Evolutionary conservation across 257 asterid species (phyloP).

Genomic region (Lantana camara): DNA sequence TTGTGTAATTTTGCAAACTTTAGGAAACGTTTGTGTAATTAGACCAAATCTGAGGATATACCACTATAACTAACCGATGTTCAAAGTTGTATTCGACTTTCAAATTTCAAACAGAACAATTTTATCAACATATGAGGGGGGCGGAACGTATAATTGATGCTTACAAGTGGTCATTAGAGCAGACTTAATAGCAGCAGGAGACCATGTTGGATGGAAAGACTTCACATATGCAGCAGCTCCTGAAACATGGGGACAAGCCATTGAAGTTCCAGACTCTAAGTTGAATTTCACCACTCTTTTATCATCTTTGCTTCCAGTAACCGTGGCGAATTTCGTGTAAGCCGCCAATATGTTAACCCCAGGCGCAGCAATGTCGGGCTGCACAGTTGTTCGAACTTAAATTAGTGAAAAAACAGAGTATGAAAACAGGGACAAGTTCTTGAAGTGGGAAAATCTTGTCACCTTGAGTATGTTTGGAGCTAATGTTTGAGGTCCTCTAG

Average conservation of each 20-base stretch:
- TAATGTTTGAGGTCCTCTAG: constrained; percentile 72
- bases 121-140: not conserved
- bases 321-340: constrained; percentile 31
- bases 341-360: constrained; percentile 81
- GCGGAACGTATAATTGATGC: not conserved
- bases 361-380: constrained; percentile 92
- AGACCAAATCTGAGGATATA: too few species aligned
- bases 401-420: too few species aligned
- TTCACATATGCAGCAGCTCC: constrained; percentile 80
- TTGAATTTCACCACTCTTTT: constrained; percentile 42
- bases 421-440: not conserved
- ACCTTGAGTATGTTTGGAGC: constrained; percentile 73
- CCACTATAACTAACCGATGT: too few species aligned
- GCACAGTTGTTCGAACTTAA: not conserved
- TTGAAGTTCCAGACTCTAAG: constrained; percentile 81
- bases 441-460: not conserved
- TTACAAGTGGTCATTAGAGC: constrained; percentile 87
- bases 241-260: constrained; percentile 85
- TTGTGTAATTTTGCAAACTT: too few species aligned
- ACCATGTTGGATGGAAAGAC: constrained; percentile 75
- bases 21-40: too few species aligned
- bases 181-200: constrained; percentile 80
- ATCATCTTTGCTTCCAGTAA: constrained; percentile 35
- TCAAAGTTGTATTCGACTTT: too few species aligned
- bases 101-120: too few species aligned